Conservation (phyloP, 345 rosid genomes). For the Brassica napus region DNA sequence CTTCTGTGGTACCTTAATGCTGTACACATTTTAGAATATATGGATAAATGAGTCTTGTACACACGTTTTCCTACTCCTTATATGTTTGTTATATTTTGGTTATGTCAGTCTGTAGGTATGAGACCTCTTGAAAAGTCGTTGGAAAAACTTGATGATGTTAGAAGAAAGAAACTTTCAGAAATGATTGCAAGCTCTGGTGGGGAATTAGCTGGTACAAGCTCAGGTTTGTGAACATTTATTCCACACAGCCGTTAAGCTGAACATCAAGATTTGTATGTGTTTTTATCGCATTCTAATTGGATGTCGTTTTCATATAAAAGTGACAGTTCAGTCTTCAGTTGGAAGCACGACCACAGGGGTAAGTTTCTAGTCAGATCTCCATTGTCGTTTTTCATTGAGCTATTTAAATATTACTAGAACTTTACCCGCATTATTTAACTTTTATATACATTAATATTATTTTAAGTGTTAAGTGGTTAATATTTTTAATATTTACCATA, state of each 20-base stretch:
- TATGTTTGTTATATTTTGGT: conserved; percentile 26
- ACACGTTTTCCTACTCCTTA: conserved; percentile 16
- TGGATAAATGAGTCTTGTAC: conserved; percentile 1
- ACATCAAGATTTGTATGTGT: conserved; percentile 19
- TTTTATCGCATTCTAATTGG: conserved; percentile 21
- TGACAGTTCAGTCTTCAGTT: conserved; percentile 50
- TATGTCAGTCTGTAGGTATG: conserved; percentile 88
- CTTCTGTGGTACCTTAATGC: conserved; percentile 7
- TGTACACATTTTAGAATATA: conserved; percentile 8
- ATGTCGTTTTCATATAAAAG: conserved; percentile 43
- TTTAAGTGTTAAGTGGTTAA: too few species aligned
- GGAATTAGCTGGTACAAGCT: conserved; percentile 50
- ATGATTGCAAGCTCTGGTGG: conserved; percentile 80
- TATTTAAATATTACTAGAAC: not conserved
- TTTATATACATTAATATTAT: too few species aligned
- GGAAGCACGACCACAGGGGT: conserved; percentile 57
- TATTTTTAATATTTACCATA: too few species aligned
- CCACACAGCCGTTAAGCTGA: conserved; percentile 8
- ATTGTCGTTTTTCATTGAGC: conserved; percentile 5
- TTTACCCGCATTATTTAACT: too few species aligned
- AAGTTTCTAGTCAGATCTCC: conserved; percentile 21
- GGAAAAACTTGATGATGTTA: conserved; percentile 98
- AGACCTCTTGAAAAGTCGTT: conserved; percentile 92
- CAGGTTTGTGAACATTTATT: conserved; percentile 54
- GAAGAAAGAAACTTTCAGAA: conserved; percentile 94